Evolutionary conservation across 352 stramenopile species (phyloP), one percentile per base, ranked within the genome.

Genomic region (Phytophthora gonapodyides): DNA sequence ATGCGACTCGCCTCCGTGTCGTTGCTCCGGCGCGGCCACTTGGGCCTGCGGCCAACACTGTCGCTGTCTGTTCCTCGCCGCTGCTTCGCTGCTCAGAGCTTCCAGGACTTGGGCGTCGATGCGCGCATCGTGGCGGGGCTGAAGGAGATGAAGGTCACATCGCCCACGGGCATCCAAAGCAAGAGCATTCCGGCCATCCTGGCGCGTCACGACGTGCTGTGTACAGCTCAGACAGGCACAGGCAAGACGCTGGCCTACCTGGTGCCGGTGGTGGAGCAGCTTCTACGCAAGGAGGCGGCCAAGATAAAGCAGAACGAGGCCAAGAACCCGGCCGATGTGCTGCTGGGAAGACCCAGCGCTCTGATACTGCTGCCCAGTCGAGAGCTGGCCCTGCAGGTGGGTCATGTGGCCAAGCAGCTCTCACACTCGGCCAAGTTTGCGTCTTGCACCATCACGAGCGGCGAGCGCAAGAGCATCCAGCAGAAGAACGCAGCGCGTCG

Each of bases 191-290:
- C 69, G 7, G 61, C 71, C 34, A 76, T 88, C 11, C 55, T 90
- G 9, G 62, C 59, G n/a, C 48, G 68, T 9, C 69, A 84, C 36
- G 70, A 87, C 37, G 67, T 87, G n/a, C 51, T 90, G n/a, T 88
- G 79, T 53, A 67, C 80, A 11, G 81, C 80, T 10, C 79, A 88
- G 46, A 90, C 81, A 4, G 81, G 81, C 11, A 90, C 79, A 3
- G 81, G 81, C 51, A 90, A 90, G 67, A 90, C 81, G 16, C 56
- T 90, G 30, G 75, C 78, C 31, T 90, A 88, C 43, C 56, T 90
- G n/a, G 52, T 85, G 9, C 81, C 81, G 0, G 45, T 87, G 0
- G 58, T 87, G 17, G 80, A 89, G 59, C 64, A 86, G 46, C 54
- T 89, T 6, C 38, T 85, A 11, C 71, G 80, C 6, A 56, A 69